These are phyloP conservation scores for Termitomyces sp. DNA, from an alignment of 768 basidiomycete genomes.

Conservation along the genomic window DNA sequence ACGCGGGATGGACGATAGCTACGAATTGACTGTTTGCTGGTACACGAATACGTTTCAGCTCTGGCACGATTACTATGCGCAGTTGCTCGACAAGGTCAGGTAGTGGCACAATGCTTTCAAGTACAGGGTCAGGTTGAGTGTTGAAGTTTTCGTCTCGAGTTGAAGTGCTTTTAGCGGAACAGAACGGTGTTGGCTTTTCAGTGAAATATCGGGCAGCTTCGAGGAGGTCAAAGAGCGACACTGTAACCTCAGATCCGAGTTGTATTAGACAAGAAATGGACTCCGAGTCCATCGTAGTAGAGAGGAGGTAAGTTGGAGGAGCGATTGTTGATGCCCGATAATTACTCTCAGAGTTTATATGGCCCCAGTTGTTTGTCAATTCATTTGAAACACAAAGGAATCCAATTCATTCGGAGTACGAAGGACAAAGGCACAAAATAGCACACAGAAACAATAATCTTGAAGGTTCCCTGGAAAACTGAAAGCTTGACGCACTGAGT, in stretches of 20 bases:
- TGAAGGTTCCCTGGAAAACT: no score
- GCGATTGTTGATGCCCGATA: background rate
- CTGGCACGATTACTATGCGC: background rate
- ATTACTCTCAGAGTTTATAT: background rate
- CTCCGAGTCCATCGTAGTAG: no score
- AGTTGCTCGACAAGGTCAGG: background rate
- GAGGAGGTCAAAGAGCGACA: background rate
- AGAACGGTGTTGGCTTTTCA: background rate
- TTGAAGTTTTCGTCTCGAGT: background rate
- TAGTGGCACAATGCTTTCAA: background rate
- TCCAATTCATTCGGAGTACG: no score
- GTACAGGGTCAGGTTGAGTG: background rate
- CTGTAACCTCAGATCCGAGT: background rate
- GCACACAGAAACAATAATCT: no score
- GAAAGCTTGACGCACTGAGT: no score
- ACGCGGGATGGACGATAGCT: background rate
- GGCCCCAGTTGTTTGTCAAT: background rate
- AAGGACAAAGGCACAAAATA: no score
- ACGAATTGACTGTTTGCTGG: background rate
- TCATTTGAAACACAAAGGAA: background rate
- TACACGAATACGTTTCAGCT: background rate
- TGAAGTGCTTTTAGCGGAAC: background rate
- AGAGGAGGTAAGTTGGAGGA: background rate
- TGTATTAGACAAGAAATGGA: background rate
- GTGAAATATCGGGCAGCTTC: background rate